These are phyloP conservation scores for Salix exigua DNA, from an alignment of 345 rosid genomes.

Conservation along the genomic window DNA sequence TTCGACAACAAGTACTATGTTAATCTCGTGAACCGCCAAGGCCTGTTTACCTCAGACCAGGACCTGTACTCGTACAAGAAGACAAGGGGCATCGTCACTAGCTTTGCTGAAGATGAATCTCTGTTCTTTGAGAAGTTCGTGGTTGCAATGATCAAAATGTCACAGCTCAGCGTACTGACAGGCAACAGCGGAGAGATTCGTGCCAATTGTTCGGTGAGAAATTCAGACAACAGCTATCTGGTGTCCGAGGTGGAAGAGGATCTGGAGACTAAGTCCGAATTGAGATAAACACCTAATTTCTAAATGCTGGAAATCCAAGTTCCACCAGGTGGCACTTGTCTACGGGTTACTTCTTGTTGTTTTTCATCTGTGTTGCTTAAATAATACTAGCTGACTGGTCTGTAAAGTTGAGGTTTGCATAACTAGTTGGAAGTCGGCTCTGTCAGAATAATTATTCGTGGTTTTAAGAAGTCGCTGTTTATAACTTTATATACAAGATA, in stretches of 20 bases:
- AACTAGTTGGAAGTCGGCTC: background rate
- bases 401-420: too few relatives aligned
- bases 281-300: background rate
- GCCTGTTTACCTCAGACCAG: conserved; percentile 82
- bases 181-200: conserved; percentile 68
- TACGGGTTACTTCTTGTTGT: too few relatives aligned
- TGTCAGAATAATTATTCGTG: too few relatives aligned
- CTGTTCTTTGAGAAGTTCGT: conserved; percentile 66
- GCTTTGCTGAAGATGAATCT: conserved; percentile 52
- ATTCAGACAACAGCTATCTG: conserved; percentile 36
- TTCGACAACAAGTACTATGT: conserved; percentile 87
- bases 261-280: conserved; percentile 31
- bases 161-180: conserved; percentile 57
- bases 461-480: background rate
- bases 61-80: conserved; percentile 54
- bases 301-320: background rate
- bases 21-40: conserved; percentile 73
- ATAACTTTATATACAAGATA: background rate
- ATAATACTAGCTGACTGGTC: background rate
- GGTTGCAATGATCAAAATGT: conserved; percentile 64
- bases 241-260: conserved; percentile 46
- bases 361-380: background rate
- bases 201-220: conserved; percentile 64
- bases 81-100: conserved; percentile 54
- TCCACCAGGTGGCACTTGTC: too few relatives aligned